Percentiles rank a stretch among this genome's conserved stretches.
Evolutionary conservation across 148 eudicot species (phyloP).

Genomic region (Oxyria digyna): DNA sequence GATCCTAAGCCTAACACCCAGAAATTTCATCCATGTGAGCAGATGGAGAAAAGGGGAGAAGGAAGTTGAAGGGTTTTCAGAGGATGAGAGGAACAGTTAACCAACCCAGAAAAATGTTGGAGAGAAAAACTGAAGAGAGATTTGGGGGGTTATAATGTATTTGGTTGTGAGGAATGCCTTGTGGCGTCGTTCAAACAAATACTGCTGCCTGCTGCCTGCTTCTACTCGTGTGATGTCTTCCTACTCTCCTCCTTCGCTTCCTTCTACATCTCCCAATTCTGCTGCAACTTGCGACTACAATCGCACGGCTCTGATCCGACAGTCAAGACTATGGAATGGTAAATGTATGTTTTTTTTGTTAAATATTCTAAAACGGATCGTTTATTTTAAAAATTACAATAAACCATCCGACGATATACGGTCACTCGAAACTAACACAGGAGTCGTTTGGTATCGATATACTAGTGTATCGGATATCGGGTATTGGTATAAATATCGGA

Average conservation of each 20-base stretch:
- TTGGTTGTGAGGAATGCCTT: background rate
- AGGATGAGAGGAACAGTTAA: slow-evolving; percentile 2
- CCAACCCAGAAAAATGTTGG: background rate
- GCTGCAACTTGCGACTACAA: background rate
- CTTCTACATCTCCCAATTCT: background rate
- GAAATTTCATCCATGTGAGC: background rate
- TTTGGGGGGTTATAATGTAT: background rate
- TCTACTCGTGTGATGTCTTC: background rate
- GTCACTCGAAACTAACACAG: no score
- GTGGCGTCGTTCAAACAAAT: background rate
- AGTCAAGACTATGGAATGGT: background rate
- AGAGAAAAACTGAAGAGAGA: background rate
- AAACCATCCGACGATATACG: background rate
- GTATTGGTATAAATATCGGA: no score
- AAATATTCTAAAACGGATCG: background rate
- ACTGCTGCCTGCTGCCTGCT: background rate
- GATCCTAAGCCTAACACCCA: background rate
- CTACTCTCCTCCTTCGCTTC: background rate
- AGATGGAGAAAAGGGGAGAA: background rate
- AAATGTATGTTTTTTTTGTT: background rate
- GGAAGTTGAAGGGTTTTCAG: background rate
- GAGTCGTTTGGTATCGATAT: no score
- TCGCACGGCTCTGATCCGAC: background rate
- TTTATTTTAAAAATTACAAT: background rate
- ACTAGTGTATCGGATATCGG: no score